Evolutionary conservation across 805 yeast genomes (phyloP).

Genomic region (Metschnikowia continentalis): DNA sequence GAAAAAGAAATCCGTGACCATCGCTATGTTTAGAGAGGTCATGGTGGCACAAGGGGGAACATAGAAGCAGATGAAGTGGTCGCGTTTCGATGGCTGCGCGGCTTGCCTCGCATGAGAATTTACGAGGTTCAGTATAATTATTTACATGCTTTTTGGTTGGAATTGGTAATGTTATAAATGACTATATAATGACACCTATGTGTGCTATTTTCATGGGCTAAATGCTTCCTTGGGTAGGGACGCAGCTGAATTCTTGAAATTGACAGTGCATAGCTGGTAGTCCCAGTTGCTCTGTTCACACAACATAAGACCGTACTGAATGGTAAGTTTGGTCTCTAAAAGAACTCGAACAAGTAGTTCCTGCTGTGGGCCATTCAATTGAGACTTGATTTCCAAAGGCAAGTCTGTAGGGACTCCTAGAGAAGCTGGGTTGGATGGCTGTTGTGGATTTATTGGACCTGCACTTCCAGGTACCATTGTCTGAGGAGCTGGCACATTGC

Average conservation of each 20-base stretch:
- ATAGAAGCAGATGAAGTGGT: neutral
- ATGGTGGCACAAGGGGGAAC: neutral
- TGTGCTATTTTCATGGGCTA: neutral
- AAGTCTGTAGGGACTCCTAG: constrained; percentile 34
- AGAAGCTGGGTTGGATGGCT: constrained; percentile 8
- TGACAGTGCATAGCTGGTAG: constrained; percentile 59
- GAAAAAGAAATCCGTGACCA: constrained; percentile 95
- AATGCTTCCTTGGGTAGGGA: constrained; percentile 44
- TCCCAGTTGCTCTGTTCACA: constrained; percentile 89
- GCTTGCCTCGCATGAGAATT: neutral
- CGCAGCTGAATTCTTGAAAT: constrained; percentile 65
- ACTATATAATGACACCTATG: neutral
- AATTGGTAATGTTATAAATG: neutral
- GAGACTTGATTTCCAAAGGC: constrained; percentile 53
- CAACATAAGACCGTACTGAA: constrained; percentile 77
- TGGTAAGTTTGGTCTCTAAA: constrained; percentile 67
- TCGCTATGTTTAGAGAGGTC: constrained; percentile 38
- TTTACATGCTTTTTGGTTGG: neutral
- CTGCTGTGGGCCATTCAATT: constrained; percentile 52
- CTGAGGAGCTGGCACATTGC: constrained; percentile 4
- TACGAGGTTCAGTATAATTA: neutral
- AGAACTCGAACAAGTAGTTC: constrained; percentile 62
- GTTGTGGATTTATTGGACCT: constrained; percentile 2
- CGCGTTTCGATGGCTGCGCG: constrained; percentile 2
- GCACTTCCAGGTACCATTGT: constrained; percentile 1